A percentile compares a stretch with the other conserved stretches of the same genome.
Conservation (phyloP, 768 basidiomycete genomes). For the Suillus variegatus region DNA sequence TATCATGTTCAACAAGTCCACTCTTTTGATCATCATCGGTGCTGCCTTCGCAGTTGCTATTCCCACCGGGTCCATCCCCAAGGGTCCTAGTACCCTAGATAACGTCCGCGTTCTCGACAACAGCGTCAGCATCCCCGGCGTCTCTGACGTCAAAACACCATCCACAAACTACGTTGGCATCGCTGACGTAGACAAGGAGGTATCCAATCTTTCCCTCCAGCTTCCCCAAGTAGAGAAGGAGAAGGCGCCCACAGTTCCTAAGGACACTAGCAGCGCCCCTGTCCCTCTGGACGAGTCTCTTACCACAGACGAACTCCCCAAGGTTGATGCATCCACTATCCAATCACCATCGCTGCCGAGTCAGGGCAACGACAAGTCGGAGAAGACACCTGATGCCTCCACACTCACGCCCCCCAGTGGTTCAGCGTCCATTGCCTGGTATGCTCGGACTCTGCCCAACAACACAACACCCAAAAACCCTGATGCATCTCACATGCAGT, state of each 20-base stretch:
- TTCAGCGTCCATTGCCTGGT: background rate
- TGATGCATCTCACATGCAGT: background rate
- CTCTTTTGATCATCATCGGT: conserved; percentile 3
- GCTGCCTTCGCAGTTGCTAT: conserved; percentile 6
- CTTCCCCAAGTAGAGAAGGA: background rate
- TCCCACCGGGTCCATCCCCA: background rate
- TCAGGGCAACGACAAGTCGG: background rate
- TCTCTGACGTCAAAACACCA: background rate
- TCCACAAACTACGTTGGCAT: background rate
- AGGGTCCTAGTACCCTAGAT: background rate
- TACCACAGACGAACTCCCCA: background rate
- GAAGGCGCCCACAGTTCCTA: background rate
- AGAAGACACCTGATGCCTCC: background rate
- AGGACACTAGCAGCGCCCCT: background rate
- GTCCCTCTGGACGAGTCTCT: background rate
- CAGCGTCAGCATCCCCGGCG: background rate
- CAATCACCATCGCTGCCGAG: background rate
- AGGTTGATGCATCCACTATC: background rate
- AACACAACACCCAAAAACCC: background rate
- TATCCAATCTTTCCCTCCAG: too few relatives aligned
- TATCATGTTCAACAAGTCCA: conserved; percentile 5
- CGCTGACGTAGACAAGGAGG: background rate
- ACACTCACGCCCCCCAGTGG: background rate
- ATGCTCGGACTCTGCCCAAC: background rate
- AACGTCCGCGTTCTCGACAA: background rate